Conservation (phyloP, 2,329 filamentous ascomycete genomes). For the Diaporthe vaccinii region DNA sequence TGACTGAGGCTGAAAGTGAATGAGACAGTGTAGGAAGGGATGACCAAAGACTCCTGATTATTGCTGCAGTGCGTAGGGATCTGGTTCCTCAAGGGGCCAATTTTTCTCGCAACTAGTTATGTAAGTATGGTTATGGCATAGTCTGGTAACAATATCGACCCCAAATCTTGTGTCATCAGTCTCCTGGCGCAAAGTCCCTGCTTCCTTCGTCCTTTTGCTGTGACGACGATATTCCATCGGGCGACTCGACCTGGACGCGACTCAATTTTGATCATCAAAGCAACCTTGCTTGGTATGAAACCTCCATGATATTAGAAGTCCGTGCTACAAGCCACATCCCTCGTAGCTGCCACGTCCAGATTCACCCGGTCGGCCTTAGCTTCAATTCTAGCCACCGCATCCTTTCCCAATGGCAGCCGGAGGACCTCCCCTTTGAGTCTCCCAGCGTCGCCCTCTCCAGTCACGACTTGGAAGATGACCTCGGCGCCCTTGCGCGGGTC, state of each 20-base stretch:
- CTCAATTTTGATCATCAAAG: not conserved
- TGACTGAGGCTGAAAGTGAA: no score
- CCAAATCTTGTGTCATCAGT: not conserved
- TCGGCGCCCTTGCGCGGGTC: conserved; percentile 54
- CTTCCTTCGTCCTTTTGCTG: not conserved
- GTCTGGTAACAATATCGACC: not conserved
- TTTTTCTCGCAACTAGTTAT: no score
- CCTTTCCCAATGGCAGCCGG: conserved; percentile 55
- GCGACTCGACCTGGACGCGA: not conserved
- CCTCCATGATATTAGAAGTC: conserved; percentile 4
- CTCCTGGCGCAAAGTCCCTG: not conserved
- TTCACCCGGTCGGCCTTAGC: conserved; percentile 4
- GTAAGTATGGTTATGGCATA: no score
- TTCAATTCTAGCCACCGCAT: conserved; percentile 43
- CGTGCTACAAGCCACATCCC: conserved; percentile 13
- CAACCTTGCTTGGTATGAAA: not conserved
- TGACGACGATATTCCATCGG: not conserved
- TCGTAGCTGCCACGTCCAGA: conserved; percentile 9
- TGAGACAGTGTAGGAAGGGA: no score
- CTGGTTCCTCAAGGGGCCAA: no score
- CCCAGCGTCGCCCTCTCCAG: conserved; percentile 50
- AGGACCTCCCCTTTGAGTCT: conserved; percentile 50
- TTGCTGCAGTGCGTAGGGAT: not conserved
- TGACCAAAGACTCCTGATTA: no score
- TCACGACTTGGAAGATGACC: conserved; percentile 55